Evolutionary conservation across 148 eudicot genomes (phyloP), one percentile per base, ranked within the genome.

Genomic region (Fagopyrum tataricum): DNA sequence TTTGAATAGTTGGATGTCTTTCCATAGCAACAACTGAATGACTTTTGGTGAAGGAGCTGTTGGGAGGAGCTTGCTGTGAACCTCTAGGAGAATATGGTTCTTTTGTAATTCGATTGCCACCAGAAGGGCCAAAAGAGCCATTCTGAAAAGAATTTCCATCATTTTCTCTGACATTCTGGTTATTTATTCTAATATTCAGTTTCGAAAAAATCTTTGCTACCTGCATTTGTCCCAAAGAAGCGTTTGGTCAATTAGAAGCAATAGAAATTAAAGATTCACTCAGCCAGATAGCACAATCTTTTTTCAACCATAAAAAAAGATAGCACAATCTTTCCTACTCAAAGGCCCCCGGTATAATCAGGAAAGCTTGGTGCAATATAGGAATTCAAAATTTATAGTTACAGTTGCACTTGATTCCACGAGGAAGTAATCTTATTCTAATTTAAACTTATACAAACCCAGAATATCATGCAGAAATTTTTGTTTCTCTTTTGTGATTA

Each of bases 181-280:
- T 72, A 39, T 43, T 44, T 71, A 74, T 78, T 56, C 80, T 87
- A 44, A 75, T 82, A 20, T 83, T 78, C 74, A 92, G 73, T 78
- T 87, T 90, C 12, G 88, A 76, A 7, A 88, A 78, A 7, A 88
- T 23, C 52, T 88, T 88, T 44, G 82, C 82, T 40, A 90, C 96
- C 96, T 92, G 67, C 82, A 79, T 44, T 49, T 74, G 31, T n/a
- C 26, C 48, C 47, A 69, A 23, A 42, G 4, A 20, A 69, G 43
- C n/a, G 18, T 23, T 69, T 12, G 41, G 42, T 23, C 37, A 71
- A 46, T 18, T 21, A 24, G 13, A 46, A 44, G 56, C 56, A 46
- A 46, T 24, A 23, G 4, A 71, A 31, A 37, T 13, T 5, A 37
- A 4, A 58, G 2, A 21, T 24, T 52, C 3, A 24, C 37, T 58